Conservation (phyloP, 1,284 basidiomycete species). For the Grifola frondosa region DNA sequence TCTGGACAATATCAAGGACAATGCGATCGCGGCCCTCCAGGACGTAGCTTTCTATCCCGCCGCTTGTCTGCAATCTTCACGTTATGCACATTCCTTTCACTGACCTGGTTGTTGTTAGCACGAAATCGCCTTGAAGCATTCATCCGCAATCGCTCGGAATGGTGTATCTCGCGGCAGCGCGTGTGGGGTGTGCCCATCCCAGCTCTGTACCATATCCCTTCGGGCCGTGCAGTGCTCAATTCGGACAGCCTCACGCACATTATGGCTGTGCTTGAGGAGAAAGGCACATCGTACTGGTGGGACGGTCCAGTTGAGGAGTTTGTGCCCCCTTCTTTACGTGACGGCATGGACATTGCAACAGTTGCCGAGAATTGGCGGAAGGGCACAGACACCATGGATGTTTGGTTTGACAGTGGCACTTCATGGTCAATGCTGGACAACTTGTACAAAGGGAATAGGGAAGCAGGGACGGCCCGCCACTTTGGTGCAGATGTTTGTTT, state of each 20-base stretch:
- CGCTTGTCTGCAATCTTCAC: constrained; percentile 57
- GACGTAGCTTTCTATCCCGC: constrained; percentile 80
- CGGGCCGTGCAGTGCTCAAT: constrained; percentile 70
- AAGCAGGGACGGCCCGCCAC: constrained; percentile 15
- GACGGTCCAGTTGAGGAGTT: constrained; percentile 84
- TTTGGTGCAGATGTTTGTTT: constrained; percentile 85
- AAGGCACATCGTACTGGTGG: constrained; percentile 92
- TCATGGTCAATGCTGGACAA: constrained; percentile 84
- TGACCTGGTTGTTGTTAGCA: constrained; percentile 44
- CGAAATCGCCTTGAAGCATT: constrained; percentile 86
- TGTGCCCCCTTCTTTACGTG: constrained; percentile 58
- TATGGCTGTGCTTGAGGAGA: constrained; percentile 66
- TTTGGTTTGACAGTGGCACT: constrained; percentile 98
- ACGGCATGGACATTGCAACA: constrained; percentile 39
- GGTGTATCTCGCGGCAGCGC: constrained; percentile 98
- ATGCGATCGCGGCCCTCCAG: constrained; percentile 72
- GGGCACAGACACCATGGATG: constrained; percentile 95
- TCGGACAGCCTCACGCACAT: constrained; percentile 76
- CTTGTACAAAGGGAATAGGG: constrained; percentile 22
- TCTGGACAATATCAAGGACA: constrained; percentile 78
- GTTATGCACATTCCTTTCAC: constrained; percentile 10
- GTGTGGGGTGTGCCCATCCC: constrained; percentile 99
- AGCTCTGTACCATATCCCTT: constrained; percentile 72
- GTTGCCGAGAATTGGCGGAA: constrained; percentile 59
- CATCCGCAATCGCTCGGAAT: constrained; percentile 87